Evolutionary conservation across 2,329 filamentous ascomycete species (phyloP).

Genomic region (Penicillium frequentans): DNA sequence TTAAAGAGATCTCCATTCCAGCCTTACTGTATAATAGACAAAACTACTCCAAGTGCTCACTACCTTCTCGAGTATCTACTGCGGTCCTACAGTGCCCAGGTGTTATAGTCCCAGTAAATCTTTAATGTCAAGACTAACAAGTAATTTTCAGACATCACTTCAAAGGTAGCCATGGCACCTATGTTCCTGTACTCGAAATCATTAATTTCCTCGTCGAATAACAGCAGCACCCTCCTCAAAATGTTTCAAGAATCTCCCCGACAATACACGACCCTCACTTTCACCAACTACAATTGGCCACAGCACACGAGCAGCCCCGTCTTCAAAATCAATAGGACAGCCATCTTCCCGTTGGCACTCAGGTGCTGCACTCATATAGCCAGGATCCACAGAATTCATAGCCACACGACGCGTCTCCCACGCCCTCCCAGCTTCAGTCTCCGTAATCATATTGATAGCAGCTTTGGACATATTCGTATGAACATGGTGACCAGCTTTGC

Average conservation of each 20-base stretch:
- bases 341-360: conserved; percentile 29
- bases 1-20: not conserved
- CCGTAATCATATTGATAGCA: conserved; percentile 44
- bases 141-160: too few species aligned
- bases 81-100: too few species aligned
- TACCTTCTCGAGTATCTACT: too few species aligned
- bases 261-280: conserved; percentile 10
- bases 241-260: conserved; percentile 26
- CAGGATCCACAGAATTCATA: conserved; percentile 43
- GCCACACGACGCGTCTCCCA: conserved; percentile 33
- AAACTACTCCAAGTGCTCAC: not conserved
- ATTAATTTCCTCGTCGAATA: not conserved
- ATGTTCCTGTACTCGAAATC: too few species aligned
- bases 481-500: conserved; percentile 36
- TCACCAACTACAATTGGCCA: conserved; percentile 35
- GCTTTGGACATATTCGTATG: conserved; percentile 46
- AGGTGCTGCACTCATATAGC: conserved; percentile 40
- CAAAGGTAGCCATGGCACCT: too few species aligned
- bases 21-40: not conserved
- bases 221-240: conserved; percentile 17
- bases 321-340: conserved; percentile 40
- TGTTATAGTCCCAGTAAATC: too few species aligned
- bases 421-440: conserved; percentile 34
- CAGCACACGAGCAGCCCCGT: conserved; percentile 38
- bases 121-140: too few species aligned